Evolutionary conservation across 495 filamentous ascomycete species (phyloP), one percentile per base, ranked within the genome.

Genomic region (Hypoxylon lienhwacheense): DNA sequence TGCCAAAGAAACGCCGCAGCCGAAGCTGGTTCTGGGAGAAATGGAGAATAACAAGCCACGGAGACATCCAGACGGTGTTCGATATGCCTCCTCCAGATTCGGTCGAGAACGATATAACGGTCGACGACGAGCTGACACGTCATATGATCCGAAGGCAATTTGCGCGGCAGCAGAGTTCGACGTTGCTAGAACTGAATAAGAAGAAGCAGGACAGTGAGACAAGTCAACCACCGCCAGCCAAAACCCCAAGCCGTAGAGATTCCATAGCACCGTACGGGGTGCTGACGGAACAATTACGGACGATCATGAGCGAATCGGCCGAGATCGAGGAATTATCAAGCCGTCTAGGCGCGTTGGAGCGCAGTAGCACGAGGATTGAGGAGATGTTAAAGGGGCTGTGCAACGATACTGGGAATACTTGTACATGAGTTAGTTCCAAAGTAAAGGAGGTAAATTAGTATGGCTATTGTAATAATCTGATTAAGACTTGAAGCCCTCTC

Each of bases 31-130:
- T 74, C 56, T 74, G 72, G 69, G 71, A 76, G 50, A 72, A 67
- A 42, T 77, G 73, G 73, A 69, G 75, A 20, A 82, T 69, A 47
- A 73, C 75, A 2, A 78, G 80, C 8, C 83, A 88, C 66, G 79
- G 81, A 33, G 85, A 88, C 65, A 77, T 87, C 20, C 74, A 82
- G 41, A 77, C 83, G 6, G 85, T 87, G 3, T 88, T 89, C 53
- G 83, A 87, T 28, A 71, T 78, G 5, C 81, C 85, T 25, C 84
- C 82, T 12, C 86, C 85, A 8, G 76, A 84, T 43, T 73, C 70
- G 2, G 74, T 86, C 1, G 58, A 76, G n/a, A 55, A 76, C 24
- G 71, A 78, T 39, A 81, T 85, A 25, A 69, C 78, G 10, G 75
- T 77, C 3, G 75, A 80, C 41, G 80, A 82, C 45, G 73, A 79